phyloP scores from a whole-genome alignment of 495 filamentous ascomycete genomes.

The Cairneyella variabilis region DNA sequence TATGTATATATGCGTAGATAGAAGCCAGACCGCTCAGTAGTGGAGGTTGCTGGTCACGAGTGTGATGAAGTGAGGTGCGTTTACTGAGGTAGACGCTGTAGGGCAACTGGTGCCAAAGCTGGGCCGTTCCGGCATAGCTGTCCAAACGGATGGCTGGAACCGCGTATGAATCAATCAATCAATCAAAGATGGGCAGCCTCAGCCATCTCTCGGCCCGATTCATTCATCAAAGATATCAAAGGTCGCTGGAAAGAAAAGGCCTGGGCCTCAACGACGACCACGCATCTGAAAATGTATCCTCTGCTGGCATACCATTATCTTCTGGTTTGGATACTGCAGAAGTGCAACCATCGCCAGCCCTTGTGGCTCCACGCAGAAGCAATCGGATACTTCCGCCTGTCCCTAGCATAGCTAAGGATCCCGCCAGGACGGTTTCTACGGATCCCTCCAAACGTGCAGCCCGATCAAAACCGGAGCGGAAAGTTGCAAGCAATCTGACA shows the following conservation, averaged over 20 bases:
- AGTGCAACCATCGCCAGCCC: neutral
- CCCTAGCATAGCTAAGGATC: constrained; percentile 10
- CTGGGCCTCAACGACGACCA: too few species aligned
- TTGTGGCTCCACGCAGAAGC: constrained; percentile 3
- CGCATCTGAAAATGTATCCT: too few species aligned
- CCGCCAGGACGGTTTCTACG: constrained; percentile 6
- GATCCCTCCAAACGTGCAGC: constrained; percentile 6
- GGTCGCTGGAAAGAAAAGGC: too few species aligned
- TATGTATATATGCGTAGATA: neutral
- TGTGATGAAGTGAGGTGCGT: constrained; percentile 3
- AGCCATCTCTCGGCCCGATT: too few species aligned
- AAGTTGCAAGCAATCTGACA: constrained; percentile 7
- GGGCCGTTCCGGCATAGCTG: constrained; percentile 14
- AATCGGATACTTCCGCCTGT: constrained; percentile 6
- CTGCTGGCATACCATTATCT: constrained; percentile 14
- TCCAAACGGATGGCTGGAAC: constrained; percentile 12
- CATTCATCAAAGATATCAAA: too few species aligned
- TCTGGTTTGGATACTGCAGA: neutral
- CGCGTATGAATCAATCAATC: constrained; percentile 12
- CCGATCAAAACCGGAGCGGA: constrained; percentile 6
- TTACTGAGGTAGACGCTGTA: constrained; percentile 3
- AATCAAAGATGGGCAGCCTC: too few species aligned
- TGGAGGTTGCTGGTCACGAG: neutral
- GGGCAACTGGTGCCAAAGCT: constrained; percentile 14
- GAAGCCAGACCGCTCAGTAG: neutral